Evolutionary conservation across 345 rosid genomes (phyloP), one percentile per base, ranked within the genome.

Genomic region (Brassica cretica): DNA sequence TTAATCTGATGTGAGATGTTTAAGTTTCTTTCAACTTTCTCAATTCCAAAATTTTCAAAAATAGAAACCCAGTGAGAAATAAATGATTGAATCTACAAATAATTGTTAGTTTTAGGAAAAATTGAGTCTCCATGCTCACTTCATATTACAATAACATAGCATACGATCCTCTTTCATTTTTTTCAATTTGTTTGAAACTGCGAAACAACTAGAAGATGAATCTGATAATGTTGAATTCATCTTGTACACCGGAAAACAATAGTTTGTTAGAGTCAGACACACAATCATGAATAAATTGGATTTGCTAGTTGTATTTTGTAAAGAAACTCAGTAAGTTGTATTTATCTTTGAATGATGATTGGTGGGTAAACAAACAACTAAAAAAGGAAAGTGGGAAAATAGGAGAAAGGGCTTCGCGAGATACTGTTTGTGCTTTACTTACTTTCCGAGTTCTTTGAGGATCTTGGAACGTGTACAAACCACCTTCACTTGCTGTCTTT

Each of bases 401-500:
- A 12, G 5, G 56, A n/a, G 19, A 51, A n/a, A 51, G 56, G 70
- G 15, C 2, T 67, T 78, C 53, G 66, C 70, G 12, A 68, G 82
- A 55, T 73, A 32, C 55, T 62, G 78, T 70, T 53, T 19, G 37
- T 60, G 77, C 73, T 78, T 72, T 72, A 60, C 11, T 56, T 19
- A 27, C 66, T 39, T 73, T 79, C 78, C 78, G 49, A 74, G 66
- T 69, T 51, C 16, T 74, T 69, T 74, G 82, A 71, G 78, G 74
- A 62, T 66, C 29, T 68, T 29, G 44, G 46, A 61, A 68, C 82
- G 82, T 79, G 82, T 27, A 69, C 64, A 70, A 73, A 79, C 75
- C 41, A 19, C 68, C 70, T 80, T 74, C 82, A 80, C 79, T 64
- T 70, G 21, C 56, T 75, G 76, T 74, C 82, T 67, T 64, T 74